phyloP scores from a whole-genome alignment of 2,329 filamentous ascomycete genomes.

The Rhinocladiella similis region DNA sequence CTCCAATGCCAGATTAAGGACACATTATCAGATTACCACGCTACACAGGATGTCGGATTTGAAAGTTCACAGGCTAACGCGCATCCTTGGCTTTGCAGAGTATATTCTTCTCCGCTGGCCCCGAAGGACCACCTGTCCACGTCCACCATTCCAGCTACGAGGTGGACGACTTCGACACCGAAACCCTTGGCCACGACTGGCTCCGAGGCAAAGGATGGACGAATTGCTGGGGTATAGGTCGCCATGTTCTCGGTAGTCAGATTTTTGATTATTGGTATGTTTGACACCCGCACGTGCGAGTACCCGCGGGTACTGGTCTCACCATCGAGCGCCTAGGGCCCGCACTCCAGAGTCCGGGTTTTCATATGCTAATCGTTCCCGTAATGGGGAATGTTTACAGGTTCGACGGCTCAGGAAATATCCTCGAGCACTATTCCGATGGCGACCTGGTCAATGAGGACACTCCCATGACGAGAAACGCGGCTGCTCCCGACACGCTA shows the following conservation, averaged over 20 bases:
- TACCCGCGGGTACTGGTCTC: too few relatives aligned
- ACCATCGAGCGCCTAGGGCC: too few relatives aligned
- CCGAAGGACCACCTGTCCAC: slow-evolving; percentile 37
- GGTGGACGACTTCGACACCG: slow-evolving; percentile 70
- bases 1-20: too few relatives aligned
- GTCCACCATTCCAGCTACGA: slow-evolving; percentile 71
- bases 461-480: slow-evolving; percentile 33
- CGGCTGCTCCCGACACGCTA: slow-evolving; percentile 33
- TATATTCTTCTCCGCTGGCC: slow-evolving; percentile 32
- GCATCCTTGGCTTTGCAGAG: slow-evolving; percentile 8
- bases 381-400: slow-evolving; percentile 28
- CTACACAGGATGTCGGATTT: too few relatives aligned
- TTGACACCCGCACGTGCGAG: not conserved
- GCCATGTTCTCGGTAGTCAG: slow-evolving; percentile 69
- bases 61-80: slow-evolving; percentile 11
- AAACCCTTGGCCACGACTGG: slow-evolving; percentile 70
- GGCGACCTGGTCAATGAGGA: slow-evolving; percentile 51
- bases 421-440: slow-evolving; percentile 71
- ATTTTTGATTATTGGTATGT: slow-evolving; percentile 70
- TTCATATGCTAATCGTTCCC: too few relatives aligned
- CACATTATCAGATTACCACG: too few relatives aligned
- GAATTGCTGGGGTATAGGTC: slow-evolving; percentile 69
- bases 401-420: slow-evolving; percentile 64
- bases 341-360: too few relatives aligned
- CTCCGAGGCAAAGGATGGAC: slow-evolving; percentile 62